These are phyloP conservation scores for Saccharomycopsis javanensis DNA, from an alignment of 805 yeast species.

Conservation along the genomic window DNA sequence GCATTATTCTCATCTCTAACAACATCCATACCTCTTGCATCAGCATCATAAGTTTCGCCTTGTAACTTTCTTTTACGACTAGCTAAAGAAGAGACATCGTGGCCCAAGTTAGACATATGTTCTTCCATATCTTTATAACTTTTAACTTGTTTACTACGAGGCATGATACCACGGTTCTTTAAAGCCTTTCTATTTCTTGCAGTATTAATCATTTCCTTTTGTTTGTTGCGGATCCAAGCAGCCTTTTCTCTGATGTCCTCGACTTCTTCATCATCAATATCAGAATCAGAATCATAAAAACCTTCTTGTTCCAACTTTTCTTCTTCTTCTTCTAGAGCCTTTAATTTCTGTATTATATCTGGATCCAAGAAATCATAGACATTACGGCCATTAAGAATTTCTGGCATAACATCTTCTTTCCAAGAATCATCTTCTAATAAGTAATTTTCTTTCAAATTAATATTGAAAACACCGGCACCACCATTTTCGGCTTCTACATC, in stretches of 20 bases:
- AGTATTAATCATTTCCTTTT: slow-evolving; percentile 84
- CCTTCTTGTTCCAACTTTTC: slow-evolving; percentile 90
- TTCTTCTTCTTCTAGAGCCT: slow-evolving; percentile 95
- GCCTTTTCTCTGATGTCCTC: slow-evolving; percentile 79
- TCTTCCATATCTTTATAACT: slow-evolving; percentile 71
- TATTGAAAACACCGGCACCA: slow-evolving; percentile 97
- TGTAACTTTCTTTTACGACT: slow-evolving; percentile 37
- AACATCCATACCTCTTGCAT: slow-evolving; percentile 64
- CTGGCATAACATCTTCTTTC: slow-evolving; percentile 97
- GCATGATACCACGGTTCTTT: slow-evolving; percentile 81
- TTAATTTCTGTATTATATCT: slow-evolving; percentile 85
- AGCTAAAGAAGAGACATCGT: slow-evolving; percentile 63
- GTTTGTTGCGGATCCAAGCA: slow-evolving; percentile 89
- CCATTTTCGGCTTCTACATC: slow-evolving; percentile 93
- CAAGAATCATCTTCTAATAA: slow-evolving; percentile 91
- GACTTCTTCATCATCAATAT: slow-evolving; percentile 54
- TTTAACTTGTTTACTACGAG: slow-evolving; percentile 77
- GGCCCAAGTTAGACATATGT: slow-evolving; percentile 84
- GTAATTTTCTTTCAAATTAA: slow-evolving; percentile 88
- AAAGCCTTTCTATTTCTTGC: slow-evolving; percentile 79
- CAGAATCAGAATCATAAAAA: slow-evolving; percentile 83
- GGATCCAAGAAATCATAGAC: slow-evolving; percentile 97
- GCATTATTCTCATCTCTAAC: slow-evolving; percentile 47
- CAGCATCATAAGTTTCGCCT: slow-evolving; percentile 31
- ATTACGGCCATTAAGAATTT: slow-evolving; percentile 88